These are phyloP conservation scores for Starmerella lactis-condensi DNA, from an alignment of 805 yeast genomes.

Conservation along the genomic window DNA sequence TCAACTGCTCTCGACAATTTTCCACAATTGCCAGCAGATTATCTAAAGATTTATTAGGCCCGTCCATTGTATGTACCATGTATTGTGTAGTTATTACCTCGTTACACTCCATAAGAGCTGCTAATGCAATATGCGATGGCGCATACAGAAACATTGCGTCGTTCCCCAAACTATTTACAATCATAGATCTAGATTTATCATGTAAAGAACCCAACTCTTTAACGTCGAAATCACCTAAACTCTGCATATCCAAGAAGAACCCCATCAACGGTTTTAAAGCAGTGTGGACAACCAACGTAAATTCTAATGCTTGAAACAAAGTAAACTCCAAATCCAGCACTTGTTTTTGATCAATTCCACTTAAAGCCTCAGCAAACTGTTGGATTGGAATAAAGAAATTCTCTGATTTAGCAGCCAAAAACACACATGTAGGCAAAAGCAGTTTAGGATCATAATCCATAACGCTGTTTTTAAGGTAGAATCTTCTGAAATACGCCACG, in stretches of 20 bases:
- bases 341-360: constrained; percentile 33
- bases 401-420: constrained; percentile 82
- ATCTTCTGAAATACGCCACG: constrained; percentile 58
- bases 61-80: constrained; percentile 39
- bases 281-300: constrained; percentile 72
- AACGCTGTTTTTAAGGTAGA: constrained; percentile 61
- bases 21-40: constrained; percentile 16
- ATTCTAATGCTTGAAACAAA: constrained; percentile 52
- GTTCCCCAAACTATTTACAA: constrained; percentile 51
- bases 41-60: constrained; percentile 15
- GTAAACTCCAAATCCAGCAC: constrained; percentile 65
- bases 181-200: constrained; percentile 47
- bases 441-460: constrained; percentile 79
- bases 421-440: constrained; percentile 60
- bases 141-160: constrained; percentile 65
- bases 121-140: constrained; percentile 91
- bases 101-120: constrained; percentile 56
- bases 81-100: constrained; percentile 47
- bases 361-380: constrained; percentile 52
- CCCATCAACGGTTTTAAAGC: constrained; percentile 86
- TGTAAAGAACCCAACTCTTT: constrained; percentile 44
- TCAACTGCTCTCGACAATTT: constrained; percentile 17
- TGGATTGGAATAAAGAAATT: constrained; percentile 76
- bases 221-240: constrained; percentile 28
- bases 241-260: constrained; percentile 75